phyloP scores from a whole-genome alignment of 768 basidiomycete species.

The Mycena polygramma region DNA sequence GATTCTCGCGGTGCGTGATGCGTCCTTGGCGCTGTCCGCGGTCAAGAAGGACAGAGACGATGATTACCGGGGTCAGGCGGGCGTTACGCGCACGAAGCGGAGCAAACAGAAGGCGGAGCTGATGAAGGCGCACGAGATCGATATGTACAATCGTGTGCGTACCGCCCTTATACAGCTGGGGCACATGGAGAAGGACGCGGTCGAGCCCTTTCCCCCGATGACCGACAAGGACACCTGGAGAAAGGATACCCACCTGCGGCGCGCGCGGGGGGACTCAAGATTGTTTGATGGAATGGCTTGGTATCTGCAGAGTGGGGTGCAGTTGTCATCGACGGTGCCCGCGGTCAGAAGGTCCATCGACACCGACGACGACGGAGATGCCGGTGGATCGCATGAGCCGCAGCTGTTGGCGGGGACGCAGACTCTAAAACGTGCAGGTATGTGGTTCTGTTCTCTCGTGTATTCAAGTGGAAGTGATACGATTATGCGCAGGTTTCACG shows the following conservation, averaged over 20 bases:
- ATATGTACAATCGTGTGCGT: constrained; percentile 17
- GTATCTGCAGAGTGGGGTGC: constrained; percentile 27
- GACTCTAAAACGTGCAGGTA: constrained; percentile 19
- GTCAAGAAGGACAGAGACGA: constrained; percentile 21
- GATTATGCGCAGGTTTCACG: constrained; percentile 10
- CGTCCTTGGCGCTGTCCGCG: constrained; percentile 25
- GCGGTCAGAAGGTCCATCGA: not conserved
- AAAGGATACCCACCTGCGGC: constrained; percentile 21
- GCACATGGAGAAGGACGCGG: constrained; percentile 14
- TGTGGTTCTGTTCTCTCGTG: not conserved
- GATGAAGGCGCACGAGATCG: constrained; percentile 24
- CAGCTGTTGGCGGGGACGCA: constrained; percentile 24
- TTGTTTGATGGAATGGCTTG: constrained; percentile 32
- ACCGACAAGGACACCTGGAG: constrained; percentile 17
- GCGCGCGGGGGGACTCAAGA: constrained; percentile 28
- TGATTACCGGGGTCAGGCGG: constrained; percentile 27
- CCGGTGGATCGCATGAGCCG: not conserved
- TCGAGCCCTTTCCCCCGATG: constrained; percentile 21
- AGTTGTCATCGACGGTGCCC: not conserved
- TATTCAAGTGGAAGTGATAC: not conserved
- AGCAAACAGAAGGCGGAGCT: constrained; percentile 27
- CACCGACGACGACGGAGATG: not conserved
- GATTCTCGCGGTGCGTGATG: constrained; percentile 14
- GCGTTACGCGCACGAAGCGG: constrained; percentile 25
- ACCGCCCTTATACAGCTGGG: constrained; percentile 16